Evolutionary conservation across 768 basidiomycete species (phyloP), one percentile per base, ranked within the genome.

Genomic region (Mycena epipterygia): DNA sequence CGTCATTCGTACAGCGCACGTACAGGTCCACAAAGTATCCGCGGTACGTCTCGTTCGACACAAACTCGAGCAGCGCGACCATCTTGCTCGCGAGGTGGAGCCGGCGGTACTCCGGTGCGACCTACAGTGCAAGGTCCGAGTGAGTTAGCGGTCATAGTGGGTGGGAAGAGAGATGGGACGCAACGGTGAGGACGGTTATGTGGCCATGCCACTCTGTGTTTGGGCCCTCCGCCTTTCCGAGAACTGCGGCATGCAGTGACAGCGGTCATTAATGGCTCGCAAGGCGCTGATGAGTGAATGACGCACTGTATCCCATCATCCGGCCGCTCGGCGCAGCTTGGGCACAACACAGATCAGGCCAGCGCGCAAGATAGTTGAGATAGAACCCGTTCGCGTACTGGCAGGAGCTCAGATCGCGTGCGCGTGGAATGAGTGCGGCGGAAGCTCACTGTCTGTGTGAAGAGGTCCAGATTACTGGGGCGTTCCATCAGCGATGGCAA

Each of bases 21-120:
- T 96, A 99, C 25, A 99, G 88, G 81, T 99, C 98, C 55, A 99
- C 96, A 76, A 97, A 98, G 87, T 90, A 94, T 4, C 91, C 94
- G 71, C 89, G 89, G 84, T 96, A 94, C 29, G 86, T 87, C 68
- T 90, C 87, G 79, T 96, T 92, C 1, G 95, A 95, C 11, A 95
- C 92, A 74, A 88, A 85, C 80, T 99, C 97, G 51, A 99, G 91
- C 55, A 94, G 85, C 71, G 84, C 79, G 90, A 97, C 95, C 89
- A 99, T 92, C 79, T 89, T 91, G 74, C 91, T 89, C 0, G 95
- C 97, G 51, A 99, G 90, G 1, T 90, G 90, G 3, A 98, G 88
- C 3, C 94, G 92, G 46, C 98, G 93, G 81, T 95, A 98, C 75
- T 95, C 91, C 16, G 98, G 98, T 0, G 96, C 94, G 63, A n/a